phyloP scores from a whole-genome alignment of 345 rosid genomes.

The Firmiana major region DNA sequence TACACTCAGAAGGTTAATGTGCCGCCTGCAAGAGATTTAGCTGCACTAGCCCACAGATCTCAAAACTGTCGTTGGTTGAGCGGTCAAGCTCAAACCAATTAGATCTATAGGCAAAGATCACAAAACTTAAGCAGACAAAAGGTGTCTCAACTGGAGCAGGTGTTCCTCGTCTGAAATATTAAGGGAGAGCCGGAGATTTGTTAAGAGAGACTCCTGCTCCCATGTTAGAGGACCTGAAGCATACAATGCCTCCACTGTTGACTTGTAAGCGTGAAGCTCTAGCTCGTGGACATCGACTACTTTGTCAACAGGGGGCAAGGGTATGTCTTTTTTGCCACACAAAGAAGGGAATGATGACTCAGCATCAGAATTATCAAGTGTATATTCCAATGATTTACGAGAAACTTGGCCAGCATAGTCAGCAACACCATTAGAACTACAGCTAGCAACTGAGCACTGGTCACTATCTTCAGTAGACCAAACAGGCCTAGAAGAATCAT shows the following conservation, averaged over 20 bases:
- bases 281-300: conserved; percentile 30
- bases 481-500: conserved; percentile 19
- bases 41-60: background rate
- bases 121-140: conserved; percentile 30
- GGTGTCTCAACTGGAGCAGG: conserved; percentile 30
- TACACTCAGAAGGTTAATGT: background rate
- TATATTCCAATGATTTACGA: conserved; percentile 8
- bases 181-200: conserved; percentile 40
- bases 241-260: conserved; percentile 36
- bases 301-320: conserved; percentile 13
- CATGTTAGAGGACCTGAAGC: conserved; percentile 48
- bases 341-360: conserved; percentile 30
- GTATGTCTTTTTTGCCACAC: conserved; percentile 7
- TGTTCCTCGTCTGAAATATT: conserved; percentile 48
- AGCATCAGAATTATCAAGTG: conserved; percentile 25
- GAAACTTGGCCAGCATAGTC: conserved; percentile 2
- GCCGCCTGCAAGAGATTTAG: background rate
- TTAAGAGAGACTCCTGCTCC: conserved; percentile 39
- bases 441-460: conserved; percentile 39
- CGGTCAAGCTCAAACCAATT: background rate
- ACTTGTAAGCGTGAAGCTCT: conserved; percentile 33
- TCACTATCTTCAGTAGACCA: conserved; percentile 24
- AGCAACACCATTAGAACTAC: conserved; percentile 24
- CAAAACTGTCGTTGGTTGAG: background rate
- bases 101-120: background rate